Evolutionary conservation across 1,139 yeast species (phyloP).

Genomic region (Komagataea norvegica): DNA sequence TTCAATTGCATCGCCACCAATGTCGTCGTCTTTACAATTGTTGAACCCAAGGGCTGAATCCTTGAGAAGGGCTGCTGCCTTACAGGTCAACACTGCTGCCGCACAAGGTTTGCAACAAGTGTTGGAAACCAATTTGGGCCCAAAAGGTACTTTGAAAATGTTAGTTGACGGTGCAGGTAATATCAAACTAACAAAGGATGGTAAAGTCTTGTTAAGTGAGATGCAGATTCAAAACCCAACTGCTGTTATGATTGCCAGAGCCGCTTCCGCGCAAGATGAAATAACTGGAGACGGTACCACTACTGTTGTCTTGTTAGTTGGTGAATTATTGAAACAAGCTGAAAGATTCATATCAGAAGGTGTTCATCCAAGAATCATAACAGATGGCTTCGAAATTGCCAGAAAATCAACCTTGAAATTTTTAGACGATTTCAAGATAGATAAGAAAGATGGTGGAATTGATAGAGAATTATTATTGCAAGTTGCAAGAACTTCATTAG

Average conservation of each 20-base stretch:
- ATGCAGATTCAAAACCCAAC: constrained; percentile 99
- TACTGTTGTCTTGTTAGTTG: constrained; percentile 91
- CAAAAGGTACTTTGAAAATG: constrained; percentile 95
- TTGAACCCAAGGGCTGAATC: constrained; percentile 97
- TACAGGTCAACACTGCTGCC: constrained; percentile 90
- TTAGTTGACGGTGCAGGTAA: constrained; percentile 96
- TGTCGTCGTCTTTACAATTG: constrained; percentile 66
- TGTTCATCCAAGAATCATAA: constrained; percentile 89
- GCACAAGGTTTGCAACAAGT: constrained; percentile 97
- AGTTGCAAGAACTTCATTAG: constrained; percentile 84
- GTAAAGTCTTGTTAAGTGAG: constrained; percentile 86
- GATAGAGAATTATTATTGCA: constrained; percentile 87
- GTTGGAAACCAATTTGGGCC: constrained; percentile 87
- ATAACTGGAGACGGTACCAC: constrained; percentile 99
- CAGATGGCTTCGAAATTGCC: constrained; percentile 93
- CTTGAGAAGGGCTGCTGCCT: constrained; percentile 87
- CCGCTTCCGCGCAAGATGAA: constrained; percentile 98
- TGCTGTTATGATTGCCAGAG: constrained; percentile 97
- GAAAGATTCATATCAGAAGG: constrained; percentile 91
- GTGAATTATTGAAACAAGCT: constrained; percentile 91
- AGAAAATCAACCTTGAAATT: constrained; percentile 67
- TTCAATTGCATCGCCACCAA: constrained; percentile 10
- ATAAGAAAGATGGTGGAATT: constrained; percentile 34
- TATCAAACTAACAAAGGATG: constrained; percentile 94
- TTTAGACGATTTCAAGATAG: constrained; percentile 54